Evolutionary conservation across 139 green algal genomes (phyloP), one percentile per base, ranked within the genome.

Genomic region (Raphidocelis subcapitata): DNA sequence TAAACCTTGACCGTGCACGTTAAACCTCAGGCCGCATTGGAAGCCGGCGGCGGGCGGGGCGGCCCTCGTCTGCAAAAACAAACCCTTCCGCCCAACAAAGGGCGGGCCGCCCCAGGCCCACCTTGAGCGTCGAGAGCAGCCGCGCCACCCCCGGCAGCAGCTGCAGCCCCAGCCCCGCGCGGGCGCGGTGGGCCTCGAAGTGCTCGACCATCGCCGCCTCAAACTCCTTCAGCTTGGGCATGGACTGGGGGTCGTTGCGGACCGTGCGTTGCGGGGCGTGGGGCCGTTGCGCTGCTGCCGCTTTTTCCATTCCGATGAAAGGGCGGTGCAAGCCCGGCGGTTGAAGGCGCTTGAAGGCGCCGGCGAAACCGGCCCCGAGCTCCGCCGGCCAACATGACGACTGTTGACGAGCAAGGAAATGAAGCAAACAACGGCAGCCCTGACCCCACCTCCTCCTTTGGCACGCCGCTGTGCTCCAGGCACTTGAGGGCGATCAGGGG

Each of bases 401-500:
- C 20, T n/a, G 31, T 41, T 5, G 5, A 20, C 14, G n/a, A 23
- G 12, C n/a, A 28, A 65, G 20, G 29, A n/a, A 65, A 24, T 10
- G 14, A 62, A 32, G 24, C 16, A 23, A 37, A 8, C 66, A 29
- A 55, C 14, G 47, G 32, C 23, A 46, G 21, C 35, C n/a, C 28
- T 35, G 12, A 44, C 10, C 72, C 21, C 52, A 86, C 85, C 82
- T 87, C 37, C 12, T 85, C 75, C 46, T 82, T 85, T n/a, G 32
- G n/a, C 0, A 92, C 74, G 28, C 84, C 82, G 64, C 82, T 69
- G 21, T 81, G 67, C 44, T 83, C 67, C 28, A 89, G 36, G n/a
- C n/a, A n/a, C 70, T 85, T 86, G 65, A 90, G 72, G 0, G 80
- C 49, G 35, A 89, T 88, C 8, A 91, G 77, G 0, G 86, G 84